These are phyloP conservation scores for Halophytophthora polymorphica DNA, from an alignment of 352 stramenopile species.

Conservation along the genomic window DNA sequence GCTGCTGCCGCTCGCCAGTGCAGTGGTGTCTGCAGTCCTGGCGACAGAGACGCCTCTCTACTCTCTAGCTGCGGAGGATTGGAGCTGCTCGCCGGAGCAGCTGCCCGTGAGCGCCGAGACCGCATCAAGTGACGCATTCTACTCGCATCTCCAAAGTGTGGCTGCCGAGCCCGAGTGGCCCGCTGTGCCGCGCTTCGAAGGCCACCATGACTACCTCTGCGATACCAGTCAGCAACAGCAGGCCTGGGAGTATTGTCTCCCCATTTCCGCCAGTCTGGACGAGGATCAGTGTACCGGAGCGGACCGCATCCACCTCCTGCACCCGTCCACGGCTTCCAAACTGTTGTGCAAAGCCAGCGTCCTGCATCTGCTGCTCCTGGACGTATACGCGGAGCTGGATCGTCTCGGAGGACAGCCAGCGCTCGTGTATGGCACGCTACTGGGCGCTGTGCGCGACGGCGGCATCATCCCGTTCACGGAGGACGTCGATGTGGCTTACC, in stretches of 20 bases:
- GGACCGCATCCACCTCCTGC: conserved; percentile 49
- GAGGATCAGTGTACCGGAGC: conserved; percentile 35
- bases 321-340: conserved; percentile 18
- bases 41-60: too few relatives aligned
- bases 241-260: conserved; percentile 36
- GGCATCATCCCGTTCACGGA: conserved; percentile 55
- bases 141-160: too few relatives aligned
- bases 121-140: too few relatives aligned
- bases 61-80: too few relatives aligned
- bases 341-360: conserved; percentile 47
- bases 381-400: conserved; percentile 45
- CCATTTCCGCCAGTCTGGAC: conserved; percentile 45
- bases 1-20: too few relatives aligned
- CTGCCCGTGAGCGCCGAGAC: too few relatives aligned
- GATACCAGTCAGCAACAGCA: conserved; percentile 5
- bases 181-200: conserved; percentile 25
- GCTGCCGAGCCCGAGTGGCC: too few relatives aligned
- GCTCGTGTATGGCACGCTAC: conserved; percentile 41
- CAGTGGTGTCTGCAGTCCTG: too few relatives aligned
- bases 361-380: conserved; percentile 51
- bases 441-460: conserved; percentile 44
- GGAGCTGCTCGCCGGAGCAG: too few relatives aligned
- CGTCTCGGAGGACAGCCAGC: conserved; percentile 20
- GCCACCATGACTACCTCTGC: conserved; percentile 15
- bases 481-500: conserved; percentile 46